Percentiles rank a stretch among this genome's conserved stretches.
Evolutionary conservation across 495 filamentous ascomycete species (phyloP).

Genomic region (Neurospora sp.): DNA sequence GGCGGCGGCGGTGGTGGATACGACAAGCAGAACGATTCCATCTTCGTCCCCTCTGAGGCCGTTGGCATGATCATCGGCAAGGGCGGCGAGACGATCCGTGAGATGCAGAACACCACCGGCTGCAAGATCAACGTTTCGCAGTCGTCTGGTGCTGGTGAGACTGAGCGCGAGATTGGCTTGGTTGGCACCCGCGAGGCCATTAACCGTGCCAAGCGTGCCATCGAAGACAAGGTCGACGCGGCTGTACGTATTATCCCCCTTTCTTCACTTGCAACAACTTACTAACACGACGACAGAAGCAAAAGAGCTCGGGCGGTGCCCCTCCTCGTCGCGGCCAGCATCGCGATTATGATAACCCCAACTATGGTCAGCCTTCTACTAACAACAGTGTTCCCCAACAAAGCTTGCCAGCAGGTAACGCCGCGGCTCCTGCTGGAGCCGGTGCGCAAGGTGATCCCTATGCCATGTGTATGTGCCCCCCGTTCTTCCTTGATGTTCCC

Average conservation of each 20-base stretch:
- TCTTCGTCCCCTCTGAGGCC: constrained; percentile 72
- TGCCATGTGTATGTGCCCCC: constrained; percentile 20
- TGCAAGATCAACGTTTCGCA: constrained; percentile 86
- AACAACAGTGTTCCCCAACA: constrained; percentile 13
- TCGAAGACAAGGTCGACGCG: constrained; percentile 79
- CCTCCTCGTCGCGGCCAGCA: constrained; percentile 32
- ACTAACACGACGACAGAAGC: constrained; percentile 32
- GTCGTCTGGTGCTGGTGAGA: constrained; percentile 55
- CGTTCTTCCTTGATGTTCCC: neutral
- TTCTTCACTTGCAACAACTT: neutral
- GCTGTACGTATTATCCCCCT: constrained; percentile 44
- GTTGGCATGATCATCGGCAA: constrained; percentile 90
- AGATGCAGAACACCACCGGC: constrained; percentile 70
- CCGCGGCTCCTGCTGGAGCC: constrained; percentile 14
- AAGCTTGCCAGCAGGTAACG: constrained; percentile 9
- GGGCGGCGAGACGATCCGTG: constrained; percentile 77
- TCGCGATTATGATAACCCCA: constrained; percentile 35
- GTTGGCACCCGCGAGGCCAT: constrained; percentile 66
- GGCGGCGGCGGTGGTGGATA: constrained; percentile 30
- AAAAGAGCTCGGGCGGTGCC: constrained; percentile 41
- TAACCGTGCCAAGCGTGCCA: constrained; percentile 59
- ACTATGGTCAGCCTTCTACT: constrained; percentile 26
- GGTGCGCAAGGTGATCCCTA: constrained; percentile 20
- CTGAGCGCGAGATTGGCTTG: constrained; percentile 70
- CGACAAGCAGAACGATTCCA: constrained; percentile 67